Evolutionary conservation across 768 basidiomycete species (phyloP).

Genomic region (Suillus ampliporus): DNA sequence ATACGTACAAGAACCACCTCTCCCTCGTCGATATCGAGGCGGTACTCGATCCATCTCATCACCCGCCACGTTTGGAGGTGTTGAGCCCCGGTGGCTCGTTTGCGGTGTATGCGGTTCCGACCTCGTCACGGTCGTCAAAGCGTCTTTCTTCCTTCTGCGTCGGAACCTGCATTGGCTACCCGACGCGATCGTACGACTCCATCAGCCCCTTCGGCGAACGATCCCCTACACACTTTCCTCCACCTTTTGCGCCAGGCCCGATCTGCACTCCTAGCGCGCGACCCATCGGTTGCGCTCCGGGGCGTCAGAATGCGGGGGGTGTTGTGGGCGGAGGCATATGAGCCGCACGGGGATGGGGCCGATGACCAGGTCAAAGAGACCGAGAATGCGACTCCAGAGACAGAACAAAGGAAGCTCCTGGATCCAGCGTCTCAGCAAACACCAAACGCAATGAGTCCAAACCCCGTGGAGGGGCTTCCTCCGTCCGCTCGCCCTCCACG

Average conservation of each 20-base stretch:
- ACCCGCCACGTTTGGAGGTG: slow-evolving; percentile 59
- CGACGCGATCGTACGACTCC: neutral
- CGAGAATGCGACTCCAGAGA: no score
- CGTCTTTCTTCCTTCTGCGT: slow-evolving; percentile 3
- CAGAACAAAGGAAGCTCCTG: neutral
- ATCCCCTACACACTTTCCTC: slow-evolving; percentile 3
- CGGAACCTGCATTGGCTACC: neutral
- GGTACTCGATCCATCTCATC: slow-evolving; percentile 48
- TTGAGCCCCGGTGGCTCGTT: slow-evolving; percentile 81
- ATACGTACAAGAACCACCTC: slow-evolving; percentile 73
- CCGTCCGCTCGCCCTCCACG: slow-evolving; percentile 24
- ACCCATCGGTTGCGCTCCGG: slow-evolving; percentile 1
- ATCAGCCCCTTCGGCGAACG: neutral
- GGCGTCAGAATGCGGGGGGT: slow-evolving; percentile 9
- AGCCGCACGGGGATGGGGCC: neutral
- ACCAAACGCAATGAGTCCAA: neutral
- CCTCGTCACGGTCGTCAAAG: neutral
- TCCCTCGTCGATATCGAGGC: slow-evolving; percentile 80
- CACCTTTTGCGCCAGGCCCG: slow-evolving; percentile 4
- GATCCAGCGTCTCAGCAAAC: neutral
- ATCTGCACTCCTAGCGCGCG: slow-evolving; percentile 4
- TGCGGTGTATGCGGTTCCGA: slow-evolving; percentile 70
- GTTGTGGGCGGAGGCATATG: slow-evolving; percentile 7
- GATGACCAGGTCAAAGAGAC: neutral
- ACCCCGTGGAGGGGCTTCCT: neutral